Base-by-base conservation (phyloP, 1,139 yeast species). In the Taphrina betulina region DNA sequence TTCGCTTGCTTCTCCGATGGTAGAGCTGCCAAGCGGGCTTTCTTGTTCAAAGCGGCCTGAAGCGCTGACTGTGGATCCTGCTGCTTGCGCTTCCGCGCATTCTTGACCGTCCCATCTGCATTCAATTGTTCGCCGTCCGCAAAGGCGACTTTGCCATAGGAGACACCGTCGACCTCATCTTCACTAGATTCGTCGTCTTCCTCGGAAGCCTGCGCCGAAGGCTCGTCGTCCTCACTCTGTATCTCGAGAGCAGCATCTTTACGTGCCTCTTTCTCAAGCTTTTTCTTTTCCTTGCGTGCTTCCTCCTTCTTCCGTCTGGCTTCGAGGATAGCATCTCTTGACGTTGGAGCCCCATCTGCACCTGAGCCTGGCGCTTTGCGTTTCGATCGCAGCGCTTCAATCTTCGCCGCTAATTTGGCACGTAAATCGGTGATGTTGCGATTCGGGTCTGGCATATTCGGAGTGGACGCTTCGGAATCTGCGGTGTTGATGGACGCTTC, bases 351-450 rank as follows among this genome's bases (percentile, higher is more conserved):
- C 24, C 95, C 95, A 3, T 78, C 75, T 14, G 77, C 81, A 43
- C 80, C 83, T 0, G 92, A 74, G 1, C 97, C 97, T 0, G 94
- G 94, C 0, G 97, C 98, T 66, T 85, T 90, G 66, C 99, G 81
- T 69, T 80, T 85, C 59, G 84, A 92, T 63, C 82, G 81, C 71
- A 92, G 68, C 26, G 71, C 75, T 59, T 75, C 79, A 62, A 92
- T 90, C 68, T 82, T 86, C 19, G 78, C 78, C 31, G 92, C 83
- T 53, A 92, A 76, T 68, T 84, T 82, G 26, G 80, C 82, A 64
- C 88, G 78, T 60, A 92, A 76, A 61, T 79, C 83, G 23, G 45
- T 26, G 24, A 44, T 44, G 16, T 45, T 53, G 34, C 53, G 57
- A 16, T 45, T 26, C 16, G 46, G 46, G 17, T 38, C 41, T 22